phyloP scores from a whole-genome alignment of 495 filamentous ascomycete species.

The Articulospora tetracladia region DNA sequence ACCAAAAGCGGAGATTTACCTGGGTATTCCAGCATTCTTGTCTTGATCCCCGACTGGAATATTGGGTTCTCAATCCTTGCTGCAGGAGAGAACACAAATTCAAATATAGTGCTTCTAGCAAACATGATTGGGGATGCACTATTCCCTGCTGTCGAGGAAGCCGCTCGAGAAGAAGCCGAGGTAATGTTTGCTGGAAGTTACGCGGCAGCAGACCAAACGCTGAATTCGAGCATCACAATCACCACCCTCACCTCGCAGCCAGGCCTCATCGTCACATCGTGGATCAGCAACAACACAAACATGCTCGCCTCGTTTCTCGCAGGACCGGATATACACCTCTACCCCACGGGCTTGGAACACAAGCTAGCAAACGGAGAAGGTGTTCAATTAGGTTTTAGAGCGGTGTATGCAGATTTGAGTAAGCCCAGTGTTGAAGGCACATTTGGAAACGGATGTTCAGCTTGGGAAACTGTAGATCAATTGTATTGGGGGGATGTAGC shows the following conservation, averaged over 20 bases:
- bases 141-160: slow-evolving; percentile 32
- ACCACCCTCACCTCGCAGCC: slow-evolving; percentile 31
- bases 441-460: slow-evolving; percentile 34
- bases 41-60: slow-evolving; percentile 48
- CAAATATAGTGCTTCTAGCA: slow-evolving; percentile 30
- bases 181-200: slow-evolving; percentile 35
- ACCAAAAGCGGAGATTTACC: slow-evolving; percentile 50
- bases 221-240: slow-evolving; percentile 35
- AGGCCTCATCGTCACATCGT: slow-evolving; percentile 40
- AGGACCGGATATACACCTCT: slow-evolving; percentile 34
- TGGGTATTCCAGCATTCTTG: slow-evolving; percentile 41
- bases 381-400: slow-evolving; percentile 33
- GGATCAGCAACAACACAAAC: slow-evolving; percentile 48
- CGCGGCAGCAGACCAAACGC: slow-evolving; percentile 16
- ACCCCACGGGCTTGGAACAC: slow-evolving; percentile 37
- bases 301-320: slow-evolving; percentile 32
- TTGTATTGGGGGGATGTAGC: slow-evolving; percentile 36
- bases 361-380: slow-evolving; percentile 27
- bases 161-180: slow-evolving; percentile 34
- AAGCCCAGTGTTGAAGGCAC: slow-evolving; percentile 18
- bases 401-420: slow-evolving; percentile 36
- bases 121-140: slow-evolving; percentile 32
- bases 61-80: slow-evolving; percentile 47
- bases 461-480: slow-evolving; percentile 43
- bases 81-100: slow-evolving; percentile 32